Percentiles rank a stretch among this genome's conserved stretches.
phyloP scores from a whole-genome alignment of 768 basidiomycete species.

The Tylopilus subfusipes region DNA sequence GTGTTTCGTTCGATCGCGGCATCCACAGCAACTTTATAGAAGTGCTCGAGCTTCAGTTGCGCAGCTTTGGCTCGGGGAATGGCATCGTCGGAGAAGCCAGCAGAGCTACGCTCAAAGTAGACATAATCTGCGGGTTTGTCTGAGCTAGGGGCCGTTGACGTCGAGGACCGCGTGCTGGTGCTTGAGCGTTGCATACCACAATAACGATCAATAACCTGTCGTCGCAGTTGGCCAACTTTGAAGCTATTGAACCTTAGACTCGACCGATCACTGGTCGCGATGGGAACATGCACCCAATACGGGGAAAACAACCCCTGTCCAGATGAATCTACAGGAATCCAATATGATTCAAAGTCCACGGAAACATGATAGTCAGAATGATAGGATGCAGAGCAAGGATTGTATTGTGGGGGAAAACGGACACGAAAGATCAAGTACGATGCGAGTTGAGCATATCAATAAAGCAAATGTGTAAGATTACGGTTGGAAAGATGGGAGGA shows the following conservation, averaged over 20 bases:
- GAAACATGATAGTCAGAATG: too few relatives aligned
- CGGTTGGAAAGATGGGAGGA: too few relatives aligned
- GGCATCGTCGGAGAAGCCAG: constrained; percentile 76
- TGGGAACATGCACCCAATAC: background rate
- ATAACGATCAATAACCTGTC: background rate
- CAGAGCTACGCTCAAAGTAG: constrained; percentile 81
- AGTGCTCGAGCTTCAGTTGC: constrained; percentile 94
- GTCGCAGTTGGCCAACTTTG: background rate
- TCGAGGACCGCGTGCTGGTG: constrained; percentile 28
- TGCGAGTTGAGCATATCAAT: too few relatives aligned
- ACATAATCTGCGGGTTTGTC: constrained; percentile 70
- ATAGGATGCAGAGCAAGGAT: background rate
- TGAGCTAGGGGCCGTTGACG: constrained; percentile 21
- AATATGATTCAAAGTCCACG: too few relatives aligned
- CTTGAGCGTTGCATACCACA: constrained; percentile 31
- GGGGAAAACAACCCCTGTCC: background rate
- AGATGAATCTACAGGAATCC: background rate
- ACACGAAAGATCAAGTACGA: background rate
- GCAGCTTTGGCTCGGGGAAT: constrained; percentile 83
- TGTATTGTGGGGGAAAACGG: background rate
- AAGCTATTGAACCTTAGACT: too few relatives aligned
- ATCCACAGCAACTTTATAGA: constrained; percentile 95
- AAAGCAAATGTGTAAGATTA: background rate
- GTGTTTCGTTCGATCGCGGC: constrained; percentile 91
- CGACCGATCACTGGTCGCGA: background rate